These are phyloP conservation scores for Furcasterigmium sp. DNA, from an alignment of 2,329 filamentous ascomycete species.

Conservation along the genomic window DNA sequence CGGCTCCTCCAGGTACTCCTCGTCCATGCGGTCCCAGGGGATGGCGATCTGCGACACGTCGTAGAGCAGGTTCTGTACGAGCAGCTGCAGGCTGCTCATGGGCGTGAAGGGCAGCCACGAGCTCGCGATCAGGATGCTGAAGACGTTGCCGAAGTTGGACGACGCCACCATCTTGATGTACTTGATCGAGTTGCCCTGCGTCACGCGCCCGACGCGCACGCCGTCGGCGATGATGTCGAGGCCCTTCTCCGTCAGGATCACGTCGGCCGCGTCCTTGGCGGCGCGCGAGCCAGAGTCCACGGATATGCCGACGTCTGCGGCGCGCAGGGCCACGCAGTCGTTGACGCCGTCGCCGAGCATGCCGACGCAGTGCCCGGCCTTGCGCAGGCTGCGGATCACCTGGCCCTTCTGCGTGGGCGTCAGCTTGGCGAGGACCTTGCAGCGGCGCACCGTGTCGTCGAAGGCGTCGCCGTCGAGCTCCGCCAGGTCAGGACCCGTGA, in stretches of 20 bases:
- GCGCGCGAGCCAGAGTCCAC: slow-evolving; percentile 21
- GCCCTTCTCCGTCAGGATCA: slow-evolving; percentile 22
- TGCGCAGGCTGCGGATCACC: slow-evolving; percentile 16
- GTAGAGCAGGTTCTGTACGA: slow-evolving; percentile 21
- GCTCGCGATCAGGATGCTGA: slow-evolving; percentile 19
- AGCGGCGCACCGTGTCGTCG: slow-evolving; percentile 15
- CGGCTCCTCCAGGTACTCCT: slow-evolving; percentile 18
- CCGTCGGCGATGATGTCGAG: slow-evolving; percentile 19
- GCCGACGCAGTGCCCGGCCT: slow-evolving; percentile 18
- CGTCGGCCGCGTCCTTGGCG: slow-evolving; percentile 21
- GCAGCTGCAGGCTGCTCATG: slow-evolving; percentile 19
- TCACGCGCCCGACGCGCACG: slow-evolving; percentile 18
- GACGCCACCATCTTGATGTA: slow-evolving; percentile 24
- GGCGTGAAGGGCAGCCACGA: slow-evolving; percentile 21
- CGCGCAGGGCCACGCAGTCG: slow-evolving; percentile 20
- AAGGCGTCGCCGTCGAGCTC: slow-evolving; percentile 14
- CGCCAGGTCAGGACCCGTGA: slow-evolving; percentile 17
- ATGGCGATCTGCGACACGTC: slow-evolving; percentile 23
- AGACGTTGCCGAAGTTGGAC: slow-evolving; percentile 24
- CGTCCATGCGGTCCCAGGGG: slow-evolving; percentile 20
- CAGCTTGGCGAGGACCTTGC: slow-evolving; percentile 22
- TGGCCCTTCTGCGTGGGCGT: slow-evolving; percentile 19
- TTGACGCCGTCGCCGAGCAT: slow-evolving; percentile 24
- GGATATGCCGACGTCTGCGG: slow-evolving; percentile 21
- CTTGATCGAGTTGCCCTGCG: slow-evolving; percentile 22